A percentile compares a stretch with the other conserved stretches of the same genome.
These are phyloP conservation scores for Rubus parviflorus DNA, from an alignment of 306 rosid genomes.

Conservation along the genomic window DNA sequence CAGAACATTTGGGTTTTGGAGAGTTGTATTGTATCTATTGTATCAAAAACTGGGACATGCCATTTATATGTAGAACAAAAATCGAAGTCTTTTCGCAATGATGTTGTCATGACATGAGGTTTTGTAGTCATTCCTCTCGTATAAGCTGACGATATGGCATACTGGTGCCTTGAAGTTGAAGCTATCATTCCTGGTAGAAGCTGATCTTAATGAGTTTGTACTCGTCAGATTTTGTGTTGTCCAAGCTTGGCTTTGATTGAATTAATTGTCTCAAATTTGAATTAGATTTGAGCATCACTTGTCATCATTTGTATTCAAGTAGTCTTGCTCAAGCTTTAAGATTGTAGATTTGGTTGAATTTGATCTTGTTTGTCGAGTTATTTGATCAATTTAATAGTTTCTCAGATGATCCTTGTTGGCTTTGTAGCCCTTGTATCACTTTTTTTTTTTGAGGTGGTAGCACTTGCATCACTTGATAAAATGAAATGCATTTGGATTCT, in stretches of 20 bases:
- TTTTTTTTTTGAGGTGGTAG: too few relatives aligned
- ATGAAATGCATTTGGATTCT: background rate
- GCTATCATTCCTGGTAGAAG: background rate
- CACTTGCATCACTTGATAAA: background rate
- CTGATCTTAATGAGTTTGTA: background rate
- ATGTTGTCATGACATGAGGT: slow-evolving; percentile 5
- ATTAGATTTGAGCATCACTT: background rate
- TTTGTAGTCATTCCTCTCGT: background rate
- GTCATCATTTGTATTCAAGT: background rate
- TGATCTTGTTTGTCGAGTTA: too few relatives aligned
- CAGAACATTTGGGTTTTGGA: slow-evolving; percentile 14
- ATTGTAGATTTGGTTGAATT: background rate
- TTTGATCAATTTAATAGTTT: background rate
- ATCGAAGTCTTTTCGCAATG: background rate
- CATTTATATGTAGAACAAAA: background rate
- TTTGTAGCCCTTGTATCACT: background rate
- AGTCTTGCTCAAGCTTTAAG: background rate
- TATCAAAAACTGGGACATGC: slow-evolving; percentile 15
- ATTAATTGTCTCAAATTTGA: background rate
- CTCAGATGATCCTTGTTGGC: too few relatives aligned
- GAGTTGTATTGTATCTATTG: slow-evolving; percentile 25
- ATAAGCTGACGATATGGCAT: background rate
- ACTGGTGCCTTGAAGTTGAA: background rate
- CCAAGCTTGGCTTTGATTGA: background rate
- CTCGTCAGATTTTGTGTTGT: background rate